Evolutionary conservation across 257 asterid species (phyloP).

Genomic region (Penstemon newberryi): DNA sequence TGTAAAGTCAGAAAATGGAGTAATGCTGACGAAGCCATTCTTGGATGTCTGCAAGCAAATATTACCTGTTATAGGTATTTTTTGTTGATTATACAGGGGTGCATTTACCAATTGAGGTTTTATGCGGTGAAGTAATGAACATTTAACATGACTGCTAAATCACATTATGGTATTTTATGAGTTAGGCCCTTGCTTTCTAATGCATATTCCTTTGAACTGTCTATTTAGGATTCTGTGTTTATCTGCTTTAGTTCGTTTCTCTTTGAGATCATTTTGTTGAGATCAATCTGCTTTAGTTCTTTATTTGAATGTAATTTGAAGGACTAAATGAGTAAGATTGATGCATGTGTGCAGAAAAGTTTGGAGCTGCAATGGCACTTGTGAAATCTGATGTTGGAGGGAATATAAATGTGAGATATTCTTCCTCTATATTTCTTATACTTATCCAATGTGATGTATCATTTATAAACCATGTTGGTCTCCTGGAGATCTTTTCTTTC

Average conservation of each 20-base stretch:
- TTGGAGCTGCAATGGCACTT: slow-evolving; percentile 92
- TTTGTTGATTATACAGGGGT: slow-evolving; percentile 17
- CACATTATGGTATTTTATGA: slow-evolving; percentile 15
- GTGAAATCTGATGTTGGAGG: slow-evolving; percentile 96
- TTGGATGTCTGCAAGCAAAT: slow-evolving; percentile 89
- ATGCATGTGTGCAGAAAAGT: slow-evolving; percentile 57
- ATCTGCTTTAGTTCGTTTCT: background rate
- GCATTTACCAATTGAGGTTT: background rate
- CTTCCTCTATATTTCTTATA: slow-evolving; percentile 21
- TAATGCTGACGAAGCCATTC: slow-evolving; percentile 80
- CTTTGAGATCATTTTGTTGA: background rate
- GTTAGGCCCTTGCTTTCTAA: background rate
- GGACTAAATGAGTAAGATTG: slow-evolving; percentile 15
- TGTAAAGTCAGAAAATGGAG: slow-evolving; percentile 81
- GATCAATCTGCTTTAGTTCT: slow-evolving; percentile 4
- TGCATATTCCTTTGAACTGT: background rate
- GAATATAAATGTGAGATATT: slow-evolving; percentile 67
- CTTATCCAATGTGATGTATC: slow-evolving; percentile 15
- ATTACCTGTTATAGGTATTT: slow-evolving; percentile 81
- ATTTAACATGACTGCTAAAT: background rate
- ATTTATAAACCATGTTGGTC: slow-evolving; percentile 7
- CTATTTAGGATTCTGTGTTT: background rate
- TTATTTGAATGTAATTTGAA: slow-evolving; percentile 8
- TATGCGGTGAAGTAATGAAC: slow-evolving; percentile 2
- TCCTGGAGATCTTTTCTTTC: slow-evolving; percentile 2